These are phyloP conservation scores for Trypanosoma caninum DNA, from an alignment of 208 protist genomes.

Conservation along the genomic window DNA sequence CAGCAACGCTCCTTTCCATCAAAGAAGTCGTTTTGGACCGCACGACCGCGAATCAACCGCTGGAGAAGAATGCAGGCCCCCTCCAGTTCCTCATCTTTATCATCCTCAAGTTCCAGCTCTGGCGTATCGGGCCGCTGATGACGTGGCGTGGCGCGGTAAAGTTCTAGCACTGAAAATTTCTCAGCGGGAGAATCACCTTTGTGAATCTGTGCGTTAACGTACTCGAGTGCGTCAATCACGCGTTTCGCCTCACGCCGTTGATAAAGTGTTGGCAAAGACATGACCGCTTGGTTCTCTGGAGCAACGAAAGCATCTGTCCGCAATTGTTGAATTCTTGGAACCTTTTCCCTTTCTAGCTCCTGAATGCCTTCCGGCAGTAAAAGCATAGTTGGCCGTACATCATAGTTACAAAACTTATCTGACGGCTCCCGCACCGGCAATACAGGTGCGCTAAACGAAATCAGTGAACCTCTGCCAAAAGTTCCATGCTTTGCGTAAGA, in stretches of 20 bases:
- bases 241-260: constrained; percentile 76
- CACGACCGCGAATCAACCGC: constrained; percentile 85
- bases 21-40: constrained; percentile 93
- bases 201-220: constrained; percentile 70
- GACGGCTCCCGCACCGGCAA: background rate
- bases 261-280: constrained; percentile 69
- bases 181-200: constrained; percentile 17
- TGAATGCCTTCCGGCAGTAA: constrained; percentile 39
- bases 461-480: constrained; percentile 10
- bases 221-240: constrained; percentile 77
- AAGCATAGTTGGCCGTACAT: constrained; percentile 84
- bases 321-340: constrained; percentile 46
- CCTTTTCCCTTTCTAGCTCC: constrained; percentile 58
- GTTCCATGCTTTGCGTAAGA: constrained; percentile 40
- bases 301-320: constrained; percentile 41
- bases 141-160: constrained; percentile 88
- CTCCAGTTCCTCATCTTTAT: constrained; percentile 78
- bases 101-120: constrained; percentile 80
- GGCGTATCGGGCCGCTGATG: constrained; percentile 89
- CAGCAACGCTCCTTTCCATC: constrained; percentile 92
- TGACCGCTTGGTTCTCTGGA: constrained; percentile 67
- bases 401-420: constrained; percentile 51
- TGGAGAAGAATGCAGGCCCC: constrained; percentile 88
- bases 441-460: background rate
- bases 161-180: constrained; percentile 56